phyloP scores from a whole-genome alignment of 352 stramenopile species.

The Pythium scleroteichum region DNA sequence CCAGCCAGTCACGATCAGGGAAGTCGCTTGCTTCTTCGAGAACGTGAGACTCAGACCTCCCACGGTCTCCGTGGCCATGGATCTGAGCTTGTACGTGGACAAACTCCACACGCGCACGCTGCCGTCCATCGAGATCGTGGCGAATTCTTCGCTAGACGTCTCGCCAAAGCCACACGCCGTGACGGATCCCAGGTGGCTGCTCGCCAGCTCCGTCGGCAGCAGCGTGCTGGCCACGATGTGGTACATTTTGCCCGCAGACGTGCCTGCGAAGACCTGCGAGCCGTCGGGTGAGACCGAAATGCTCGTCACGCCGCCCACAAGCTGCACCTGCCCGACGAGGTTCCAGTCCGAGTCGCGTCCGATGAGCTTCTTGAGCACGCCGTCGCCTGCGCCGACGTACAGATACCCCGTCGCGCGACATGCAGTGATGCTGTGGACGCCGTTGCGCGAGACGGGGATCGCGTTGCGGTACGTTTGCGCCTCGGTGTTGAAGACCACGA shows the following conservation, averaged over 20 bases:
- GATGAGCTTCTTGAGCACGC: constrained; percentile 83
- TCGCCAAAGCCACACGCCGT: constrained; percentile 62
- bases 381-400: constrained; percentile 86
- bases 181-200: constrained; percentile 66
- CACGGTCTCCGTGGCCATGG: constrained; percentile 61
- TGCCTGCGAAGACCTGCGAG: constrained; percentile 61
- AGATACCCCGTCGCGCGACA: constrained; percentile 62
- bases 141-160: constrained; percentile 56
- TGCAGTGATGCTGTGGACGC: constrained; percentile 74
- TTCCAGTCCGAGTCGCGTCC: constrained; percentile 82
- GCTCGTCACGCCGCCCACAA: constrained; percentile 78
- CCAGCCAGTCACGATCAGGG: constrained; percentile 65
- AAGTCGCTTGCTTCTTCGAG: constrained; percentile 28
- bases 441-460: constrained; percentile 61
- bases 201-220: constrained; percentile 50
- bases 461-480: constrained; percentile 63
- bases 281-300: constrained; percentile 64
- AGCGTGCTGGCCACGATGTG: constrained; percentile 54
- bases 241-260: constrained; percentile 77
- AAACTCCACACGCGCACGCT: constrained; percentile 72
- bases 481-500: constrained; percentile 86
- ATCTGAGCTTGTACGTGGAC: constrained; percentile 66
- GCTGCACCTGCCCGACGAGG: constrained; percentile 77
- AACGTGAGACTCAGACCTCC: constrained; percentile 49
- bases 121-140: constrained; percentile 70